Base-by-base conservation (phyloP, 208 protist species). In the Lotmaria passim region DNA sequence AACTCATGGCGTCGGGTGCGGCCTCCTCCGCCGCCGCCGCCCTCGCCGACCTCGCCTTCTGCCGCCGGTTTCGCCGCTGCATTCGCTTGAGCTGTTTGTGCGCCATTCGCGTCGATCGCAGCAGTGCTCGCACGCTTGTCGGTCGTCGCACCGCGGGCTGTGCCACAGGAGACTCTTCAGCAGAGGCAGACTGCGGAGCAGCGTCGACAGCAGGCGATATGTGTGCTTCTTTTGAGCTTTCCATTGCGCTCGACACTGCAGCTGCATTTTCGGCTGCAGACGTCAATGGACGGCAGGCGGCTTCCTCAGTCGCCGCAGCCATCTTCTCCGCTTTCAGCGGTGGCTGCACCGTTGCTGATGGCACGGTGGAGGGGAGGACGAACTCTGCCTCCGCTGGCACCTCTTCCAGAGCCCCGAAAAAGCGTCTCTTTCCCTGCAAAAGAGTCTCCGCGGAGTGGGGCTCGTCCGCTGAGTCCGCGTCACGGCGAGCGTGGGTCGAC, bases 361-460 rank as follows among this genome's bases (percentile, higher is more conserved):
- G n/a, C n/a, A n/a, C n/a, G n/a, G n/a, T n/a, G n/a, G n/a, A n/a
- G n/a, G n/a, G n/a, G n/a, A n/a, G n/a, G n/a, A n/a, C 47, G 23
- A 30, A 3, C 10, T 3, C 7, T 15, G 51, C 51, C 2, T 7
- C 30, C 28, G 8, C 51, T 33, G 51, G 14, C 30, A 38, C 51
- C 4, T 56, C 51, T 17, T 56, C 53, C 4, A 59, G 53, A 3
- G 53, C 21, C 19, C 33, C 15, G 34, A 59, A 59, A 34, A 59
- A 59, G 34, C 53, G 53, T 21, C 15, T 19, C 53, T 33, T 59
- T 30, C 34, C 31, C 14, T 41, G 53, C 7, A 15, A 10, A 23
- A 34, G n/a, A n/a, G 53, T 41, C 47, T 17, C 59, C 21, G 38
- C 47, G 47, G 28, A 61, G 59, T 28, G 44, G n/a, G 19, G 61